Base-by-base conservation (phyloP, 2,329 filamentous ascomycete genomes). In the Claviceps sp. region DNA sequence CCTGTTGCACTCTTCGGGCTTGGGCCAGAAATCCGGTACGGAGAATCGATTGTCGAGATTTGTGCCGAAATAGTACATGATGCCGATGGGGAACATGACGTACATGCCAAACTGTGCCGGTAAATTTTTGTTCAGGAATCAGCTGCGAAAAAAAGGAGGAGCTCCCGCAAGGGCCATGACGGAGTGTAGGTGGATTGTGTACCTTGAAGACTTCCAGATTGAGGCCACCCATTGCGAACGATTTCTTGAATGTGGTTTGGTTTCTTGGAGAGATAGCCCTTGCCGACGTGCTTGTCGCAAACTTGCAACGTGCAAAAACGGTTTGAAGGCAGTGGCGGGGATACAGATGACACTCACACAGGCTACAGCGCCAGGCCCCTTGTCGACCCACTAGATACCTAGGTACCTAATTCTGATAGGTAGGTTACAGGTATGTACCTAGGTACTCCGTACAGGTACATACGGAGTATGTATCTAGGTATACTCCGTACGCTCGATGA, bases 11-110 rank as follows among this genome's bases (percentile, higher is more conserved):
- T 90, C 77, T 57, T 86, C 83, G 4, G 82, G 75, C 62, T 84
- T 88, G 30, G 93, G 93, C 93, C 93, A 98, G 76, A 98, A 98
- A 53, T 85, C 87, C 22, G 86, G 83, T 1, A 97, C 88, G 47
- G 79, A 73, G 75, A 98, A 98, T 57, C 89, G 85, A 59, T 85
- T 79, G 70, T 98, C 93, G 65, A 98, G 87, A 70, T 98, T 98
- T 52, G 90, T 95, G 66, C 93, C 93, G 70, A 97, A 98, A 75
- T 98, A 98, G 77, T 94, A 97, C 93, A 98, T 98, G 76, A 93
- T 90, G 61, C 88, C 89, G 63, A 98, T 97, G 18, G 93, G 93
- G 72, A 98, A 98, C 78, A 96, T 85, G 73, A 98, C 84, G 74
- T 98, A 98, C 79, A 94, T 87, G 73, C 91, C 90, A 69, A 98